These are phyloP conservation scores for Talaromyces adpressus DNA, from an alignment of 495 filamentous ascomycete genomes.

Conservation along the genomic window DNA sequence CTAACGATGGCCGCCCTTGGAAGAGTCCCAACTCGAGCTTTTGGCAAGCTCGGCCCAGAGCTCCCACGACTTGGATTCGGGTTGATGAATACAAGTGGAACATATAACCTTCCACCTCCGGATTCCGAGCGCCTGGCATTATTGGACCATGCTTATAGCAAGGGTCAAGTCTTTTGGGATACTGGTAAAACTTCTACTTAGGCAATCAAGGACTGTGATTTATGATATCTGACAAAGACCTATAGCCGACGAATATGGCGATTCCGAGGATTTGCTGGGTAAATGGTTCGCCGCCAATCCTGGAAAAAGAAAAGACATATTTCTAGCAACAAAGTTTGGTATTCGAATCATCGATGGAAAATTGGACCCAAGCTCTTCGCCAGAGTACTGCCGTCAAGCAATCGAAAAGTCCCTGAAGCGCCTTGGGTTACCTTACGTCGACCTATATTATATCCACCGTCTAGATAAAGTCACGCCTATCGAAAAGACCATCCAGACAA, in stretches of 20 bases:
- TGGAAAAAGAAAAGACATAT: slow-evolving; percentile 50
- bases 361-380: slow-evolving; percentile 27
- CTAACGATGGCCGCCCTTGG: background rate
- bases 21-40: slow-evolving; percentile 24
- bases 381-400: slow-evolving; percentile 45
- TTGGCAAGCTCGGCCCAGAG: slow-evolving; percentile 49
- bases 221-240: slow-evolving; percentile 3
- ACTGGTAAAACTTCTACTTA: slow-evolving; percentile 15
- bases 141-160: slow-evolving; percentile 40
- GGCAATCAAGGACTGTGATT: background rate
- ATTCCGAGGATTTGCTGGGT: slow-evolving; percentile 35
- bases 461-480: slow-evolving; percentile 40
- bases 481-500: slow-evolving; percentile 52
- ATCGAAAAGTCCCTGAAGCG: slow-evolving; percentile 44
- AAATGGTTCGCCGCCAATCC: slow-evolving; percentile 47
- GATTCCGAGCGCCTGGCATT: slow-evolving; percentile 35
- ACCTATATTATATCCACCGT: slow-evolving; percentile 54
- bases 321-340: slow-evolving; percentile 55
- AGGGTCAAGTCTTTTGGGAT: slow-evolving; percentile 56
- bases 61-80: slow-evolving; percentile 50
- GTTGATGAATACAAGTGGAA: slow-evolving; percentile 44
- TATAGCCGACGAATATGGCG: slow-evolving; percentile 39
- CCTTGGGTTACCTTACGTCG: slow-evolving; percentile 45
- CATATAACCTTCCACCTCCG: slow-evolving; percentile 32
- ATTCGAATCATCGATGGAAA: slow-evolving; percentile 8